Percentiles rank a stretch among this genome's conserved stretches.
phyloP scores from a whole-genome alignment of 176 grass and related monocot species.

The Miscanthus lutarioriparius region DNA sequence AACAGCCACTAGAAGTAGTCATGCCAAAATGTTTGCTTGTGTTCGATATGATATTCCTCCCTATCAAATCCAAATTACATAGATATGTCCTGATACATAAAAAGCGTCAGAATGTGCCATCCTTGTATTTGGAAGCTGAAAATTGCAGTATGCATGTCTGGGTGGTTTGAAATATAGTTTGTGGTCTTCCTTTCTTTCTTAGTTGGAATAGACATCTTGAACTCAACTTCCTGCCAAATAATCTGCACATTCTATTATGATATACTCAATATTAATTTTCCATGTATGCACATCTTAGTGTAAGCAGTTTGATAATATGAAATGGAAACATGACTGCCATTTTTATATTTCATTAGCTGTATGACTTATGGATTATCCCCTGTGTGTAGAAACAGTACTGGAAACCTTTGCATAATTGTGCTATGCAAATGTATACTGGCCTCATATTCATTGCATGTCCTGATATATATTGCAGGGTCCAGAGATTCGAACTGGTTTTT shows the following conservation, averaged over 20 bases:
- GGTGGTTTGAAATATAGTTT: not conserved
- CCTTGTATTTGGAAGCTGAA: conserved; percentile 7
- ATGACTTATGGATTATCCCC: not conserved
- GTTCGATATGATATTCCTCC: not conserved
- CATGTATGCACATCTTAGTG: not conserved
- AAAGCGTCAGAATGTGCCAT: not conserved
- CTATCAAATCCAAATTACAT: not conserved
- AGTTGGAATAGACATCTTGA: not conserved
- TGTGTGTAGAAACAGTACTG: not conserved
- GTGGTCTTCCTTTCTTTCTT: not conserved
- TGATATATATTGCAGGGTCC: conserved; percentile 54
- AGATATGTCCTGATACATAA: not conserved
- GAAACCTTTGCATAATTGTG: not conserved
- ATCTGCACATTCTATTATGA: not conserved
- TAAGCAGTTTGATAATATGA: not conserved
- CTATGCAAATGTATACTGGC: conserved; percentile 2
- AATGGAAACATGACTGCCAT: not conserved
- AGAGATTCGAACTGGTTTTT: conserved; percentile 83
- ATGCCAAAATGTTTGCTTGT: not conserved
- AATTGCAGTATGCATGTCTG: not conserved
- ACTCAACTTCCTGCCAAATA: not conserved
- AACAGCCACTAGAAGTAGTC: not conserved
- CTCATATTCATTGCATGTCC: not conserved
- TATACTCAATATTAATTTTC: not conserved
- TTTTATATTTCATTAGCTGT: not conserved